Percentiles rank a stretch among this genome's conserved stretches.
Conservation (phyloP, 306 rosid genomes). For the Hippophae gyantsensis region DNA sequence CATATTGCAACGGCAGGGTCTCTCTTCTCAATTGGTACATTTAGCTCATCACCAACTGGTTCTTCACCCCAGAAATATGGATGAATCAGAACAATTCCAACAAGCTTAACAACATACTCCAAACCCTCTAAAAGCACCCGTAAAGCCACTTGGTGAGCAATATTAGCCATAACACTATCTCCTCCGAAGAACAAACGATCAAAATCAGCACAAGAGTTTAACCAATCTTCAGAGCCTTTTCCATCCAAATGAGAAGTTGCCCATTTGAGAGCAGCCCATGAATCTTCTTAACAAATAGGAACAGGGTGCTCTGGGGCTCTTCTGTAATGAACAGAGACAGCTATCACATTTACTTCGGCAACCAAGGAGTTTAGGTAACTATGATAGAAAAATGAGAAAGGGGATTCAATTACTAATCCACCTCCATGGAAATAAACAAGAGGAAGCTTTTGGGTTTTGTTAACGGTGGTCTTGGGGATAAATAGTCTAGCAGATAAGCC, state of each 20-base stretch:
- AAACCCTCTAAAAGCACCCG: not conserved
- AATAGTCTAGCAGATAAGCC: conserved; percentile 32
- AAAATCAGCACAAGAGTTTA: not conserved
- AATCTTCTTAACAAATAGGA: conserved; percentile 41
- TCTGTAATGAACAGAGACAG: conserved; percentile 40
- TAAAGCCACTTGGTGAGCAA: not conserved
- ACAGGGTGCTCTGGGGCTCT: conserved; percentile 52
- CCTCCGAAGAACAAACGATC: not conserved
- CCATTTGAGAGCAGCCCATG: conserved; percentile 36
- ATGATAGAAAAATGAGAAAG: conserved; percentile 36
- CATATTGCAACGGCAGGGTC: not conserved
- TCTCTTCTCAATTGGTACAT: not conserved
- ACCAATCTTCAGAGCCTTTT: not conserved
- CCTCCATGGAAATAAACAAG: conserved; percentile 56
- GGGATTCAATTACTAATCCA: conserved; percentile 32
- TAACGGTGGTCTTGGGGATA: conserved; percentile 26
- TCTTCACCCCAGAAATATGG: conserved; percentile 32
- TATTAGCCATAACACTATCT: not conserved
- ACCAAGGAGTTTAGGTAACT: conserved; percentile 25
- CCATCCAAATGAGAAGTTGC: not conserved
- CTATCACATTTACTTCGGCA: conserved; percentile 25
- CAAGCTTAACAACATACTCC: conserved; percentile 15
- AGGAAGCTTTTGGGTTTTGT: conserved; percentile 22
- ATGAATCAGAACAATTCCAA: conserved; percentile 35
- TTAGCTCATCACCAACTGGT: not conserved